Evolutionary conservation across 257 asterid species (phyloP), one percentile per base, ranked within the genome.

Genomic region (Lantana camara): DNA sequence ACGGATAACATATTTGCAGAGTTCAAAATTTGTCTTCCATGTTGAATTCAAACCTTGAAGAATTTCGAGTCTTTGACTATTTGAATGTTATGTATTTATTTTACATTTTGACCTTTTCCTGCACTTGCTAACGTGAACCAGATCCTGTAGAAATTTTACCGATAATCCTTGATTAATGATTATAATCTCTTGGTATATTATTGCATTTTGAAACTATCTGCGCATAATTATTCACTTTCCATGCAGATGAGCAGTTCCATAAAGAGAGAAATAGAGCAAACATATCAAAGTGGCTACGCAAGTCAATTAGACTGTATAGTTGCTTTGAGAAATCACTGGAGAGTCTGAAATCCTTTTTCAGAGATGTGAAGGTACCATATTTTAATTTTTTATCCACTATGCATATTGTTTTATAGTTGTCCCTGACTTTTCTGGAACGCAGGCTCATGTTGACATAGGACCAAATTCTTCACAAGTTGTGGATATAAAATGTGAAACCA

Each of bases 211-310:
- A 64, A 64, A 23, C 35, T 62, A 22, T 52, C 14, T 58, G 41
- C 12, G 35, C 34, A 55, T 37, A 29, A 29, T 62, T 58, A 48
- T 27, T 67, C 63, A 47, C n/a, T 56, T 64, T 76, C 55, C 72
- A 17, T 77, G 77, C 85, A 93, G 99, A 93, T 75, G 96, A 90
- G 79, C 96, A 97, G 47, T 84, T 90, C 71, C 86, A 81, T 57
- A 80, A 77, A 71, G 95, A 83, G 42, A 82, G 95, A 78, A 93
- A 85, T 73, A 78, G 86, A 79, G 72, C 84, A 72, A 75, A 80
- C 79, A 75, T 90, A 59, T 93, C 99, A 66, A 93, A 88, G 85
- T 93, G 99, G 99, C 67, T 93, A 74, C 91, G 99, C 72, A 90
- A 85, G 62, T 87, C 97, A 20, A 78, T 93, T 69, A 84, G 77